Evolutionary conservation across 1,284 basidiomycete genomes (phyloP), one percentile per base, ranked within the genome.

Genomic region (Malassezia dermatis): DNA sequence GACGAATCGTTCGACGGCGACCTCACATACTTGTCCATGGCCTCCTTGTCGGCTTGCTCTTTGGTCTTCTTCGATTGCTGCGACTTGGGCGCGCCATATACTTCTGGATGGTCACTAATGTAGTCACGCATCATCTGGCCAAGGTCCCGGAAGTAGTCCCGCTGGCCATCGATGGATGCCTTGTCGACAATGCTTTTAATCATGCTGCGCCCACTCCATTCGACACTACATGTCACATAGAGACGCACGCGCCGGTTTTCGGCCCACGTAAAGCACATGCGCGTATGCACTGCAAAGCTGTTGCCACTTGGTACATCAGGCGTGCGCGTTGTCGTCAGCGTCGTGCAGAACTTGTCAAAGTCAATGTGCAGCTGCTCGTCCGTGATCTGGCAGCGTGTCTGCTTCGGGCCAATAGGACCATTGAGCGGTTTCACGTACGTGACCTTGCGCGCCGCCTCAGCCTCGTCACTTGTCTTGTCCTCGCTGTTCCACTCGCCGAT

Each of bases 191-290:
- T 88, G 53, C 89, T 88, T 19, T 88, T 93, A 75, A 98, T 88
- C 78, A 95, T 95, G 75, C 88, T 93, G 64, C 90, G 81, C 21
- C 91, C 91, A 0, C 86, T 88, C 91, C 93, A 98, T 60, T 96
- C 91, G 2, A 96, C 89, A 63, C 86, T 82, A 7, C 87, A 90
- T 32, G 89, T 91, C 4, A 98, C 88, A 8, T 88, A 66, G 12
- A 98, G 82, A 49, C 81, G 82, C 1, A 86, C 85, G 4, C 84
- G 82, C 50, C 86, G 82, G 4, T 81, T 78, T 47, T 85, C 85
- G 4, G 87, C 89, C 91, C 91, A 98, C 75, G 83, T 96, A 53
- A 98, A 80, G 73, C 91, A 96, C 10, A 89, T 94, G 63, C 84
- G 79, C 15, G 93, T 96, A 80, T 90, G 93, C 67, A 96, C 89